phyloP scores from a whole-genome alignment of 352 stramenopile species.

The Globisporangium rhizosaccharum region DNA sequence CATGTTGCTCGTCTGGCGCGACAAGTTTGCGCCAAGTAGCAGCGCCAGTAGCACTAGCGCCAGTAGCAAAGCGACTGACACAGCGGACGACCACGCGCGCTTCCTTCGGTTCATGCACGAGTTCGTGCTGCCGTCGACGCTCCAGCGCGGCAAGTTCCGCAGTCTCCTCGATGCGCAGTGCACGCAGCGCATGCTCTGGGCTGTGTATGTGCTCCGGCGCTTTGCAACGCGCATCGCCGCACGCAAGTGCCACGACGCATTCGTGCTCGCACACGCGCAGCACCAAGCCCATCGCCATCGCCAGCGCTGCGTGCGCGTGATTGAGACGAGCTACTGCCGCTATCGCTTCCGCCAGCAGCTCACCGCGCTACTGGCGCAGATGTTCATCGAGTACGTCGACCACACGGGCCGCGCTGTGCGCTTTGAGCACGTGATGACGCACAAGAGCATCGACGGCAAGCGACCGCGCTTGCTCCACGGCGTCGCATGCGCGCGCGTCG shows the following conservation, averaged over 20 bases:
- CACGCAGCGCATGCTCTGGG: slow-evolving; percentile 43
- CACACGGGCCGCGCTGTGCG: slow-evolving; percentile 30
- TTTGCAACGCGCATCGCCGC: slow-evolving; percentile 35
- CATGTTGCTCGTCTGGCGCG: slow-evolving; percentile 51
- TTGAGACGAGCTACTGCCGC: slow-evolving; percentile 41
- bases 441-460: slow-evolving; percentile 17
- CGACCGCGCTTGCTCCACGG: slow-evolving; percentile 44
- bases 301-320: slow-evolving; percentile 22
- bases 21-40: slow-evolving; percentile 30
- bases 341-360: slow-evolving; percentile 44
- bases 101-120: slow-evolving; percentile 65
- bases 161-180: slow-evolving; percentile 34
- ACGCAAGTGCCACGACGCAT: slow-evolving; percentile 37
- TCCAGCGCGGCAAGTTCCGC: slow-evolving; percentile 55
- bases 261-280: slow-evolving; percentile 33
- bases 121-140: slow-evolving; percentile 51
- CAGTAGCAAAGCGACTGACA: neutral
- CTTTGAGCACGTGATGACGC: slow-evolving; percentile 38
- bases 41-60: neutral
- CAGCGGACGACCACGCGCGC: slow-evolving; percentile 20
- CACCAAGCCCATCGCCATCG: slow-evolving; percentile 24
- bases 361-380: slow-evolving; percentile 32
- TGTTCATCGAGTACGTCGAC: slow-evolving; percentile 65
- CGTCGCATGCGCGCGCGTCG: slow-evolving; percentile 35
- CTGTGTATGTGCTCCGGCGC: slow-evolving; percentile 29